phyloP scores from a whole-genome alignment of 805 yeast genomes.

The Lipomyces anomalus region DNA sequence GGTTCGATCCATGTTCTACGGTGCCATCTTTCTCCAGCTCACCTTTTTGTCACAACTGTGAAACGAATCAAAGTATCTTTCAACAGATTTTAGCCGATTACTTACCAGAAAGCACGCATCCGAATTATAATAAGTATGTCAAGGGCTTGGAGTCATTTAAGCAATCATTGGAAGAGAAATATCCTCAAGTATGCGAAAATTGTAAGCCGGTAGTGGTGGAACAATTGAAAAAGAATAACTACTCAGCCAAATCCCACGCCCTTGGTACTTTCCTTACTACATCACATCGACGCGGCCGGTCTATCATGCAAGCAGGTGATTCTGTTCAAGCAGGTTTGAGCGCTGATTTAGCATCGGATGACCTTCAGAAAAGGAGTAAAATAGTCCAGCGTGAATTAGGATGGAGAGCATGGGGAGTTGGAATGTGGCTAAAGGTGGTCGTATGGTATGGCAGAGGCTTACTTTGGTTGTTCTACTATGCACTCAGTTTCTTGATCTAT shows the following conservation, averaged over 20 bases:
- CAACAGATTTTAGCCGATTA: constrained; percentile 10
- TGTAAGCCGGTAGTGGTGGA: constrained; percentile 11
- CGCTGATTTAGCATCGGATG: too few species aligned
- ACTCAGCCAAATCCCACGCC: constrained; percentile 15
- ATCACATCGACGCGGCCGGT: too few species aligned
- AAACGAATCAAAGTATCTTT: constrained; percentile 10
- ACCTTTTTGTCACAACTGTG: constrained; percentile 17
- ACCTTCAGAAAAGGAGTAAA: background rate
- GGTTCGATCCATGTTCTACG: constrained; percentile 1
- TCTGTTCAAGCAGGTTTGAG: too few species aligned
- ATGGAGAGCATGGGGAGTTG: background rate
- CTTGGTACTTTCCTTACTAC: constrained; percentile 9
- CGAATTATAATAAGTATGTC: constrained; percentile 8
- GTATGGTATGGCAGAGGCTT: constrained; percentile 9
- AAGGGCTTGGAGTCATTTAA: constrained; percentile 6
- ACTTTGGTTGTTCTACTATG: constrained; percentile 6
- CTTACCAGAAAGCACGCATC: constrained; percentile 13
- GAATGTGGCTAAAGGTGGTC: background rate
- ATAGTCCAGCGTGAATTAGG: background rate
- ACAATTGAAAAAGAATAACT: constrained; percentile 9
- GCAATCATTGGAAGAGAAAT: constrained; percentile 9
- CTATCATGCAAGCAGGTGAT: too few species aligned
- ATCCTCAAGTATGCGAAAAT: constrained; percentile 14
- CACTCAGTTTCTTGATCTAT: background rate
- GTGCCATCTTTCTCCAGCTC: constrained; percentile 4